A percentile compares a stretch with the other conserved stretches of the same genome.
These are phyloP conservation scores for Calonectria multiphialidica DNA, from an alignment of 2,329 filamentous ascomycete species.

Conservation along the genomic window DNA sequence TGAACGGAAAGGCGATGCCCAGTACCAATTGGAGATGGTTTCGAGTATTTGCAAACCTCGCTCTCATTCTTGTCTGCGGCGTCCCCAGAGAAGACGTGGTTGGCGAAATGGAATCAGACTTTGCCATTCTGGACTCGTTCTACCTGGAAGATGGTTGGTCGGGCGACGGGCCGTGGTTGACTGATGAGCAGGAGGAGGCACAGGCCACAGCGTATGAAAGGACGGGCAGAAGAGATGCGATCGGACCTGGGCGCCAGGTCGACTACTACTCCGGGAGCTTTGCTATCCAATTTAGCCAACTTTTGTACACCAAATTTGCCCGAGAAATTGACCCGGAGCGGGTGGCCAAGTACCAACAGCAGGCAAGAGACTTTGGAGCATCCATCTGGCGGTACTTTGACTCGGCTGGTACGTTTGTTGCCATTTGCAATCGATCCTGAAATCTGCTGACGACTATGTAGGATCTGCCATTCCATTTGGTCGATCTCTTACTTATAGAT, in stretches of 20 bases:
- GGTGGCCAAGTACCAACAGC: constrained; percentile 50
- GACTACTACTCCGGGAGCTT: constrained; percentile 68
- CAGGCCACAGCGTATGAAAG: constrained; percentile 15
- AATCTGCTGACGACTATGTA: constrained; percentile 32
- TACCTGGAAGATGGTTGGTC: constrained; percentile 61
- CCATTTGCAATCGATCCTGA: neutral
- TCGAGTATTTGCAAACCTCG: constrained; percentile 62
- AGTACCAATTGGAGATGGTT: constrained; percentile 67
- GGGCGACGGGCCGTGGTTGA: constrained; percentile 58
- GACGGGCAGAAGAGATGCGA: constrained; percentile 36
- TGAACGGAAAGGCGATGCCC: constrained; percentile 60
- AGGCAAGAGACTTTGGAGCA: constrained; percentile 55
- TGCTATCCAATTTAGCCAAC: constrained; percentile 64
- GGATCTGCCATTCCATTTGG: constrained; percentile 65
- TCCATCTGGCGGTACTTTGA: constrained; percentile 64
- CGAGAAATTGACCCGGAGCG: constrained; percentile 54
- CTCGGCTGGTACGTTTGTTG: constrained; percentile 48
- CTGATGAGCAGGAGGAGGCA: constrained; percentile 25
- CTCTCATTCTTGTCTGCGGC: constrained; percentile 55
- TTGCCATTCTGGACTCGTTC: constrained; percentile 58
- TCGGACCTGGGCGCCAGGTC: constrained; percentile 51
- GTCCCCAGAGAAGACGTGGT: constrained; percentile 49
- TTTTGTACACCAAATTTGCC: constrained; percentile 59
- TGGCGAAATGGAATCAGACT: constrained; percentile 54
- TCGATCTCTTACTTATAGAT: constrained; percentile 63